Evolutionary conservation across 2,329 filamentous ascomycete species (phyloP), one percentile per base, ranked within the genome.

Genomic region (Penicillium decumbens): DNA sequence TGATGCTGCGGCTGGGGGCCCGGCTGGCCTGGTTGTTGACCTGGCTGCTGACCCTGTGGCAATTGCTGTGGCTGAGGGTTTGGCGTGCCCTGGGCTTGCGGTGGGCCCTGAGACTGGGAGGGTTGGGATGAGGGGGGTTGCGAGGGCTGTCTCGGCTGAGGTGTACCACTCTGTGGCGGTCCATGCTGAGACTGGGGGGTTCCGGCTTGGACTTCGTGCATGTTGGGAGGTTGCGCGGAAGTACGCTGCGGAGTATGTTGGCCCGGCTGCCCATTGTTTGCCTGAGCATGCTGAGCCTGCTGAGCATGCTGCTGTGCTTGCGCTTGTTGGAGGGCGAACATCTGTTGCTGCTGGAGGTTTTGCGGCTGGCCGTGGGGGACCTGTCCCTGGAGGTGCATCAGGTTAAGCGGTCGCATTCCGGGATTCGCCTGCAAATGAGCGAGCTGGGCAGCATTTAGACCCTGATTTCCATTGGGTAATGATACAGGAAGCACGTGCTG

Each of bases 151-250:
- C 65, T 65, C 7, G 69, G 62, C 37, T 71, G 67, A 41, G 72
- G 69, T 27, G 70, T 73, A 29, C 57, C 65, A 37, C 67, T 65
- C 38, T 68, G 67, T 52, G 65, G 71, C 3, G 65, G 67, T 6
- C 65, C 67, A 45, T 68, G 69, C 56, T 74, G 72, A n/a, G 73
- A 72, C 55, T 74, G 72, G 15, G 72, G 70, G 35, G 72, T 72
- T 3, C 65, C 70, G 41, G 65, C 69, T 49, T 72, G 71, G 12
- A 63, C 62, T 44, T 73, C 70, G 39, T 72, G 70, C 54, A 74
- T 68, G 47, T 59, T 69, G 51, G 72, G 73, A 33, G 72, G 66
- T 53, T 75, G 73, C 33, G 68, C 62, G 4, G 68, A 67, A 33
- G 66, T 58, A 38, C 72, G 68, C 43, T 73, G 72, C 35, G 72